Evolutionary conservation across 805 yeast species (phyloP), one percentile per base, ranked within the genome.

Genomic region (Kuraishia cidri): DNA sequence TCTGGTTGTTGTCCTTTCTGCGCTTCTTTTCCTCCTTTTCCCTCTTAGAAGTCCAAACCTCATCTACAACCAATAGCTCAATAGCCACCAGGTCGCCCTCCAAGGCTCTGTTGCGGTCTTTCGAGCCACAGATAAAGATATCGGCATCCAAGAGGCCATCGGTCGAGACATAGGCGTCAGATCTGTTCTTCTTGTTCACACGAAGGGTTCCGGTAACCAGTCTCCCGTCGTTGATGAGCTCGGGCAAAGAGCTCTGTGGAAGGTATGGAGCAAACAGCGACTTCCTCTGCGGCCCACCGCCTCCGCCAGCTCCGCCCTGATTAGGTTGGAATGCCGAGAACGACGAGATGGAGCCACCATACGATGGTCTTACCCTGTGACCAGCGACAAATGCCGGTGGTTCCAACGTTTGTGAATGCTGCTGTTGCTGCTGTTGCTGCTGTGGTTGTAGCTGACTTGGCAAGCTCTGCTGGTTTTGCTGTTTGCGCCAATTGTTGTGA

Each of bases 111-210:
- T 92, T 92, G 55, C 98, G 82, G 58, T 92, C 98, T 55, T 92
- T 92, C 8, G 97, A 88, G 8, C 98, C 98, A 63, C 97, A 92
- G 43, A 92, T 92, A 51, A 87, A 92, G 39, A 92, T 86, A 56
- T 92, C 98, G 0, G 98, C 94, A 57, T 92, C 98, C 41, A 92
- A 69, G 21, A 88, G 70, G 2, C 96, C 96, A 54, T 88, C 97
- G 1, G 97, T 90, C 5, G 95, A 77, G n/a, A 92, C 97, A 59
- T 94, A 92, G 0, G 98, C 98, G 59, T 92, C 97, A 1, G 96
- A 86, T 47, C 98, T 71, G 55, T 92, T 92, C 58, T 92, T 92
- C 58, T 87, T 88, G 61, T 92, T 92, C 28, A 92, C 98, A 43
- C 98, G 72, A 46, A 92, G 64, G 18, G 80, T 81, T 46, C 98